phyloP scores from a whole-genome alignment of 352 stramenopile genomes.

The Globisporangium takayamanum region DNA sequence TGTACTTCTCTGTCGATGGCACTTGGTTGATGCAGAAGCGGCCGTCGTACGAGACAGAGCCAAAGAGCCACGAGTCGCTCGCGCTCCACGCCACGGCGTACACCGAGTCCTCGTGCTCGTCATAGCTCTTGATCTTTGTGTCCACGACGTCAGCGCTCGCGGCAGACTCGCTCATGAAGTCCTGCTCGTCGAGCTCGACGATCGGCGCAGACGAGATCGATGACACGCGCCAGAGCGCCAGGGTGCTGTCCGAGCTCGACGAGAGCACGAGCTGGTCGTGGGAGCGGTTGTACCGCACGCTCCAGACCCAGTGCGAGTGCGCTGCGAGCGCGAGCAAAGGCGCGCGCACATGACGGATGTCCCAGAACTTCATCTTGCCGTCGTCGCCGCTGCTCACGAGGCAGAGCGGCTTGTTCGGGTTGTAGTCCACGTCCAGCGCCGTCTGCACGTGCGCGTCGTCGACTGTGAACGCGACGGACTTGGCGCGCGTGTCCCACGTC shows the following conservation, averaged over 20 bases:
- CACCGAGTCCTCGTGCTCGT: constrained; percentile 94
- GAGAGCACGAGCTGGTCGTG: constrained; percentile 97
- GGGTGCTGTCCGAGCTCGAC: constrained; percentile 88
- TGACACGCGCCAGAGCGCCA: constrained; percentile 95
- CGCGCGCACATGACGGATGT: constrained; percentile 79
- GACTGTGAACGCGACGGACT: constrained; percentile 33
- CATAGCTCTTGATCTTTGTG: constrained; percentile 80
- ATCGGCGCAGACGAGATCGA: constrained; percentile 95
- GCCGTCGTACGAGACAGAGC: constrained; percentile 94
- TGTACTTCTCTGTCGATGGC: constrained; percentile 98
- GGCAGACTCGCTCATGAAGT: constrained; percentile 58
- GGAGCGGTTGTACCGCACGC: constrained; percentile 95
- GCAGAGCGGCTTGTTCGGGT: constrained; percentile 95
- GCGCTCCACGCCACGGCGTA: constrained; percentile 91
- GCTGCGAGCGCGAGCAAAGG: constrained; percentile 83
- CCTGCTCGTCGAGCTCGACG: constrained; percentile 88
- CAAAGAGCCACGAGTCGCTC: constrained; percentile 95
- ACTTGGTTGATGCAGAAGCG: constrained; percentile 94
- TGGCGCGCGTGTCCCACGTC: constrained; percentile 65
- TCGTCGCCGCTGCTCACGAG: constrained; percentile 92
- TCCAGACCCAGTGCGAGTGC: constrained; percentile 92
- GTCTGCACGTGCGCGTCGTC: constrained; percentile 55
- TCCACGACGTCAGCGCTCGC: constrained; percentile 52
- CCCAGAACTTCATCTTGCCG: constrained; percentile 96
- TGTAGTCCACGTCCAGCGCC: constrained; percentile 93